These are phyloP conservation scores for Ceratobasidium sp. DNA, from an alignment of 1,284 basidiomycete genomes.

Conservation along the genomic window DNA sequence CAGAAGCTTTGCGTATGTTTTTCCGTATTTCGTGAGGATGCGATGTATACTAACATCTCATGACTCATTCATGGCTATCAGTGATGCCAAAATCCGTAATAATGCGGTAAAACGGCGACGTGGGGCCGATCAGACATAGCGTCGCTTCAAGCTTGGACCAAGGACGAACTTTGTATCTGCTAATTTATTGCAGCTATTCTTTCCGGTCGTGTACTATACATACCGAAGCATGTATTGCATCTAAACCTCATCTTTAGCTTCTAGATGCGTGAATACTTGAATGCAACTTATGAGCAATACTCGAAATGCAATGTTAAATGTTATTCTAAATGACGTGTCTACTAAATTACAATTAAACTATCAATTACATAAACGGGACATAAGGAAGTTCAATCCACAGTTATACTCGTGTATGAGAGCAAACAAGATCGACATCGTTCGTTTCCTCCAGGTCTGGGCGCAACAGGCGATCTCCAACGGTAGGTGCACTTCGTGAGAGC, in stretches of 20 bases:
- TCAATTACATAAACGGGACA: too few species aligned
- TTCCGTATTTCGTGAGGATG: too few species aligned
- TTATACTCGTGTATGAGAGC: too few species aligned
- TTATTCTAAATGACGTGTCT: neutral
- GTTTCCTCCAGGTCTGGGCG: too few species aligned
- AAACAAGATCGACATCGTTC: too few species aligned
- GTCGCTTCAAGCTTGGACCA: neutral
- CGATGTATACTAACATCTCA: neutral
- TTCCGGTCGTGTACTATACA: too few species aligned
- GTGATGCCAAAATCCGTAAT: slow-evolving; percentile 38
- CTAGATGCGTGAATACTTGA: too few species aligned
- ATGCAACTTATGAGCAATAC: too few species aligned
- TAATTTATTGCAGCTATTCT: slow-evolving; percentile 8
- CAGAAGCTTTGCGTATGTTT: slow-evolving; percentile 57
- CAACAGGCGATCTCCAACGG: too few species aligned
- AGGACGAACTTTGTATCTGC: neutral
- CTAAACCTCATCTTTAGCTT: too few species aligned
- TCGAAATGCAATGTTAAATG: neutral
- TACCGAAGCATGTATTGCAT: neutral
- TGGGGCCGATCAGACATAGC: neutral
- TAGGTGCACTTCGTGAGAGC: too few species aligned
- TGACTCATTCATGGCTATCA: neutral
- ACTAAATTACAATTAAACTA: neutral
- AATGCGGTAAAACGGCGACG: slow-evolving; percentile 27
- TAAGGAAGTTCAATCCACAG: too few species aligned